These are phyloP conservation scores for Drechslerella stenobrocha DNA, from an alignment of 2,329 filamentous ascomycete genomes.

Conservation along the genomic window DNA sequence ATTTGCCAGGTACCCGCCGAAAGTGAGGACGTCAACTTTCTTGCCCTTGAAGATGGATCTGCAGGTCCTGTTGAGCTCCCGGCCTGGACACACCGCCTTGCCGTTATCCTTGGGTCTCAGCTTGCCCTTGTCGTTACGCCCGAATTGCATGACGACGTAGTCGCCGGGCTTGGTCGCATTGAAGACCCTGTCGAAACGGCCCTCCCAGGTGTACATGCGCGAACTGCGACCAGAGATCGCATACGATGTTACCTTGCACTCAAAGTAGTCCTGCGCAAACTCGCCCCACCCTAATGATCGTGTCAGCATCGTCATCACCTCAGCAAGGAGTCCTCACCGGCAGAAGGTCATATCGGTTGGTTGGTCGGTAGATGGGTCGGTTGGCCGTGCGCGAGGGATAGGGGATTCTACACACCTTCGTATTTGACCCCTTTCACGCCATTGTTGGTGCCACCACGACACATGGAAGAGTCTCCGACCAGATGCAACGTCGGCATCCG, in stretches of 20 bases:
- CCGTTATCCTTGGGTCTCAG: conserved; percentile 17
- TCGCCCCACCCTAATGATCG: conserved; percentile 30
- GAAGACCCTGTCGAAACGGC: conserved; percentile 21
- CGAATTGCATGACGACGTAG: conserved; percentile 29
- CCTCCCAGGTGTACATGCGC: conserved; percentile 25
- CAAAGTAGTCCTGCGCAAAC: conserved; percentile 20
- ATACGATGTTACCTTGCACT: conserved; percentile 4
- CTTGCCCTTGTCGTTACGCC: conserved; percentile 25
- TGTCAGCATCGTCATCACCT: no score
- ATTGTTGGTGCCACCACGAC: conserved; percentile 27
- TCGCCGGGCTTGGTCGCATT: background rate
- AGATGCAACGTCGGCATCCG: conserved; percentile 14
- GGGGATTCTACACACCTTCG: conserved; percentile 14
- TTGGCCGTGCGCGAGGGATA: background rate
- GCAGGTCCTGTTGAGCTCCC: conserved; percentile 8
- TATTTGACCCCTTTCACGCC: conserved; percentile 26
- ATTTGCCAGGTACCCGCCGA: conserved; percentile 22
- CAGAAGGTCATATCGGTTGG: no score
- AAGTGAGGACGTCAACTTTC: conserved; percentile 13
- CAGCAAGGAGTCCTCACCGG: no score
- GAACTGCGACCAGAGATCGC: conserved; percentile 26
- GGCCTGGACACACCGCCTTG: conserved; percentile 19
- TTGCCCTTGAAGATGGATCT: conserved; percentile 10
- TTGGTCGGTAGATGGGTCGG: background rate
- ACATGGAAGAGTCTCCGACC: conserved; percentile 31